Conservation (phyloP, 1,139 yeast species). For the Wickerhamomyces sp. region DNA sequence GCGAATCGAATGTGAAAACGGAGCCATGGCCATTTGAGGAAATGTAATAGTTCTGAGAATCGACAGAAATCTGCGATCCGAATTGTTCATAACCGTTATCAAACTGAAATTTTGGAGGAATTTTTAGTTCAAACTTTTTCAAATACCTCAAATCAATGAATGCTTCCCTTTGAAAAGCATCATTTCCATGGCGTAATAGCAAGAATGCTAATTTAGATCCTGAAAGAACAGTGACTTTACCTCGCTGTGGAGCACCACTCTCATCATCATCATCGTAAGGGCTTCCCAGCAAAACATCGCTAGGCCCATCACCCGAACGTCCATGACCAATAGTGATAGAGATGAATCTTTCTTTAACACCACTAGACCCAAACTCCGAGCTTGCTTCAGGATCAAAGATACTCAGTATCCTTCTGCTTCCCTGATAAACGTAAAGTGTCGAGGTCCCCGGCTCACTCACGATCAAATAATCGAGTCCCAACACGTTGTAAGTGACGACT, state of each 20-base stretch:
- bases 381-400: constrained; percentile 19
- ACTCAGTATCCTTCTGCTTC: constrained; percentile 21
- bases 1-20: constrained; percentile 24
- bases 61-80: constrained; percentile 28
- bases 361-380: constrained; percentile 30
- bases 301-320: constrained; percentile 31
- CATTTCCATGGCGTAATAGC: no score
- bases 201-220: constrained; percentile 25
- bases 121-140: constrained; percentile 9
- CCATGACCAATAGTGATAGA: constrained; percentile 26
- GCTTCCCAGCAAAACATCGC: constrained; percentile 42
- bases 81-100: constrained; percentile 32
- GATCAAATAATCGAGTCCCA: constrained; percentile 25
- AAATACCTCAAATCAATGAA: constrained; percentile 13
- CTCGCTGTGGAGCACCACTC: constrained; percentile 35
- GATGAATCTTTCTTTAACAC: constrained; percentile 31
- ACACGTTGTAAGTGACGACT: constrained; percentile 21
- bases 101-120: constrained; percentile 21
- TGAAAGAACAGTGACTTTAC: constrained; percentile 34
- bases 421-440: constrained; percentile 18
- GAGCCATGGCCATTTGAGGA: constrained; percentile 30
- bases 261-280: constrained; percentile 31
- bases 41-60: constrained; percentile 23
- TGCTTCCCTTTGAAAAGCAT: constrained; percentile 8
- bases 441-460: constrained; percentile 35